These are phyloP conservation scores for Ophiostoma australiae DNA, from an alignment of 2,329 filamentous ascomycete genomes.

Conservation along the genomic window DNA sequence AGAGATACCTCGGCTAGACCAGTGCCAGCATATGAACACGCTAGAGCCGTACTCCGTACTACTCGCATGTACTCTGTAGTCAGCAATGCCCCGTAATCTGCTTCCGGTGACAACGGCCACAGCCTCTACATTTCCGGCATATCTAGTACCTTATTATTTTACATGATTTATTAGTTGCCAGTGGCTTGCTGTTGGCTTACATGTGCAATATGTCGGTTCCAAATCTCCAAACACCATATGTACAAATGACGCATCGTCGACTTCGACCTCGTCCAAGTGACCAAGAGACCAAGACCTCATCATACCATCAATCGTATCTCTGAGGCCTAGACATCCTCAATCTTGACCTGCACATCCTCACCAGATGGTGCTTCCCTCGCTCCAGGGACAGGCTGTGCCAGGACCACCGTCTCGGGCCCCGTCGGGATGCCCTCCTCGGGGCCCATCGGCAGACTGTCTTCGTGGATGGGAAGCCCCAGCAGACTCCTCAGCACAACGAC, in stretches of 20 bases:
- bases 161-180: not conserved
- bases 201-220: not conserved
- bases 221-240: not conserved
- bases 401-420: slow-evolving; percentile 76
- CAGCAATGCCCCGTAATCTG: not conserved
- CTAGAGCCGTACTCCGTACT: not conserved
- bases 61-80: not conserved
- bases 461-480: slow-evolving; percentile 70
- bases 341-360: not conserved
- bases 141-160: not conserved
- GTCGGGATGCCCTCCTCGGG: slow-evolving; percentile 64
- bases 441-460: slow-evolving; percentile 81
- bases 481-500: slow-evolving; percentile 74
- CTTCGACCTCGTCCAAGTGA: not conserved
- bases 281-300: not conserved
- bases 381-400: slow-evolving; percentile 60
- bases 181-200: not conserved
- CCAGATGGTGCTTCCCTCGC: not conserved
- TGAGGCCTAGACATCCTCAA: not conserved
- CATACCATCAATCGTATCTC: not conserved
- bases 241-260: not conserved
- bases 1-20: slow-evolving; percentile 22
- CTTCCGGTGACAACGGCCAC: not conserved
- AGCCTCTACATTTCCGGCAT: not conserved
- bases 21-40: not conserved